Evolutionary conservation across 306 rosid genomes (phyloP).

Genomic region (Acacia confusa): DNA sequence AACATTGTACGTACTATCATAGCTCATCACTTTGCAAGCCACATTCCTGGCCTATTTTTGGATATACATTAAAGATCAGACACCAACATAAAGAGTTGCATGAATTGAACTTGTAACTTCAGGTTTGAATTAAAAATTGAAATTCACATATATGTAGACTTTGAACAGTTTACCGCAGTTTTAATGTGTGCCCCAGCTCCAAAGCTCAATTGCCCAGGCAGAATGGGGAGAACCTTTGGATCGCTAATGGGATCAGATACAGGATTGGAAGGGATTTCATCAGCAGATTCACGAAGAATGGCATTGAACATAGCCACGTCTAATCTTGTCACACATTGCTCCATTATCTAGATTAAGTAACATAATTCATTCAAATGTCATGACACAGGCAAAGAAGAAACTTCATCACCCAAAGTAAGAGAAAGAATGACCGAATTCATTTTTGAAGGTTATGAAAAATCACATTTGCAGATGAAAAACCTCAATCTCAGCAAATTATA

Average conservation of each 20-base stretch:
- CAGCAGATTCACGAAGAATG: slow-evolving; percentile 89
- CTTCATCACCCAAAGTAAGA: slow-evolving; percentile 6
- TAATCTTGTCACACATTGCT: slow-evolving; percentile 88
- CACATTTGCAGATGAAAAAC: not conserved
- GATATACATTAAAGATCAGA: slow-evolving; percentile 6
- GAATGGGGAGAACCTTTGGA: slow-evolving; percentile 78
- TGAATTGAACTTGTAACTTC: not conserved
- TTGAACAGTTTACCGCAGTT: slow-evolving; percentile 65
- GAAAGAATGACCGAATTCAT: not conserved
- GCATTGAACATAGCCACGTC: slow-evolving; percentile 99
- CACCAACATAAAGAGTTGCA: slow-evolving; percentile 7
- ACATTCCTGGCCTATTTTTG: slow-evolving; percentile 2
- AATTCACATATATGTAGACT: slow-evolving; percentile 1
- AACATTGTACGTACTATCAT: not conserved
- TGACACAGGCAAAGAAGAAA: not conserved
- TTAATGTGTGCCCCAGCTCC: slow-evolving; percentile 95
- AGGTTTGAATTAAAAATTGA: slow-evolving; percentile 12
- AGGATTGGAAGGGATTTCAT: slow-evolving; percentile 92
- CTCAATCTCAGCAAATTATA: slow-evolving; percentile 22
- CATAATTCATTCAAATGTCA: slow-evolving; percentile 27
- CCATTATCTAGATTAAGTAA: slow-evolving; percentile 68
- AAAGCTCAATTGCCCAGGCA: slow-evolving; percentile 79
- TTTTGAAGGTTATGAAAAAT: not conserved
- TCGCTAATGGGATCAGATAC: slow-evolving; percentile 93
- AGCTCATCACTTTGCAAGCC: not conserved